These are phyloP conservation scores for Salix exigua DNA, from an alignment of 345 rosid genomes.

Conservation along the genomic window DNA sequence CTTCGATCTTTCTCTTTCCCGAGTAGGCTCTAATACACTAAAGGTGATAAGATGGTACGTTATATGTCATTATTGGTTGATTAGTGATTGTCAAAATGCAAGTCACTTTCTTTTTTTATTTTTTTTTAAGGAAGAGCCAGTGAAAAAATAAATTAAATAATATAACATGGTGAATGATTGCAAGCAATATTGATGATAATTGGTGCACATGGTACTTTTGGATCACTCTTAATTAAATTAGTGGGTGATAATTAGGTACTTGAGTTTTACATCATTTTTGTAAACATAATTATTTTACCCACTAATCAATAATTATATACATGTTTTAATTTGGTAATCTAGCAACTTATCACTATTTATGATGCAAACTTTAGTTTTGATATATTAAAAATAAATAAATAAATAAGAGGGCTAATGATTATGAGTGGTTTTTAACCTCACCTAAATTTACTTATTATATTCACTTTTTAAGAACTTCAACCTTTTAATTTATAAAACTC, in stretches of 20 bases:
- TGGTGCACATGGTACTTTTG: background rate
- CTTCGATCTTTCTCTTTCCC: background rate
- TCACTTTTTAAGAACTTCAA: no score
- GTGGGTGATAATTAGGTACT: no score
- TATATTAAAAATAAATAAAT: no score
- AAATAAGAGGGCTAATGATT: no score
- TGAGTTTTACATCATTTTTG: background rate
- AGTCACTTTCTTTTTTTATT: background rate
- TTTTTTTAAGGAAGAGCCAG: background rate
- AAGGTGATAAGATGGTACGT: background rate
- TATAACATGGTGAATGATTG: background rate
- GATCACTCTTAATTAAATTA: no score
- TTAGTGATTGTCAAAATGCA: background rate
- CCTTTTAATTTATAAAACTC: no score
- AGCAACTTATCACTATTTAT: no score
- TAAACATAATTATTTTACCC: background rate
- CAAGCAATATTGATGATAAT: background rate
- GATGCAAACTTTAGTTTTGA: no score
- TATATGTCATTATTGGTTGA: background rate
- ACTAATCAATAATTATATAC: background rate
- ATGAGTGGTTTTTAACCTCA: no score
- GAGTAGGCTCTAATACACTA: background rate
- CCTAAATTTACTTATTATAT: no score
- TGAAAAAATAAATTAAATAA: background rate
- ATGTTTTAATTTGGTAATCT: no score